Conservation (phyloP, 441 rosid species). For the Melastoma candidum region DNA sequence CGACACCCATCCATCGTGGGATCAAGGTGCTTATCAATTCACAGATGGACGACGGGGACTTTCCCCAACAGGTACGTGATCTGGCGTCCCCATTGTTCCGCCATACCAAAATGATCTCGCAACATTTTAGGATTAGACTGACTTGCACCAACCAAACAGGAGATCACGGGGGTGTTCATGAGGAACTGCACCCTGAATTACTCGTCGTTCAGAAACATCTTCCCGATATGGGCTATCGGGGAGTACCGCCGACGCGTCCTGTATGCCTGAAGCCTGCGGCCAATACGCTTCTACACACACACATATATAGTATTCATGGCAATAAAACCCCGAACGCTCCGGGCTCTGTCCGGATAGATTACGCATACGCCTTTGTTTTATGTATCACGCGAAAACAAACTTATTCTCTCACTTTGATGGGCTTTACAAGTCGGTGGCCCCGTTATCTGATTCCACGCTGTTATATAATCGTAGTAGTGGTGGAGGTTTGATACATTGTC, state of each 20-base stretch:
- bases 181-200: conserved; percentile 26
- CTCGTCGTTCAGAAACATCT: conserved; percentile 21
- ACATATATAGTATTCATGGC: no score
- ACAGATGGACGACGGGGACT: conserved; percentile 42
- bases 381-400: no score
- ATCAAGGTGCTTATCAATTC: conserved; percentile 26
- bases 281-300: no score
- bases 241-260: conserved; percentile 16
- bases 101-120: not conserved
- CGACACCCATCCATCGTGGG: conserved; percentile 28
- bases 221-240: conserved; percentile 27
- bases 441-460: no score
- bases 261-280: not conserved
- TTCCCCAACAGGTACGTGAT: conserved; percentile 30
- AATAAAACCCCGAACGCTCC: no score
- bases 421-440: no score
- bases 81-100: not conserved
- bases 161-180: conserved; percentile 23
- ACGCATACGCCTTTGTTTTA: no score
- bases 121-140: not conserved
- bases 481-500: no score
- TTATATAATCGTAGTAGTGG: no score
- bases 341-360: no score
- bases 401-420: no score
- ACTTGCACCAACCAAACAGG: conserved; percentile 8